Conservation (phyloP, 2,329 filamentous ascomycete species). For the Herpotrichia juniperi region DNA sequence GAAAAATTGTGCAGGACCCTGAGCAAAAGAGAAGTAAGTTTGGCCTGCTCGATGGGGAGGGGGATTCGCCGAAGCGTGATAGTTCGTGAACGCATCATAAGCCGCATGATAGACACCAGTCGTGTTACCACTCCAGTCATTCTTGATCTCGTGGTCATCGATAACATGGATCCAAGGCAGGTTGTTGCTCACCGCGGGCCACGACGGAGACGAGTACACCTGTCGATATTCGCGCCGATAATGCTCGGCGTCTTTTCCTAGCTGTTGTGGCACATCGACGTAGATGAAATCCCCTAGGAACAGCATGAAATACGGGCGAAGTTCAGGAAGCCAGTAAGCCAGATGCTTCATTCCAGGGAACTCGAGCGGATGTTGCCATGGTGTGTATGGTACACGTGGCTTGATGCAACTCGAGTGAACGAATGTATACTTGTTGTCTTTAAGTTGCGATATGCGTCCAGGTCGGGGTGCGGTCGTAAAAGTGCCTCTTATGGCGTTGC, state of each 20-base stretch:
- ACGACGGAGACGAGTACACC: slow-evolving; percentile 94
- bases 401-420: slow-evolving; percentile 93
- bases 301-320: slow-evolving; percentile 75
- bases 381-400: slow-evolving; percentile 86
- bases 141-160: slow-evolving; percentile 95
- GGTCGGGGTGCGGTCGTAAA: slow-evolving; percentile 78
- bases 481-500: slow-evolving; percentile 83
- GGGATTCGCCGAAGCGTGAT: slow-evolving; percentile 85
- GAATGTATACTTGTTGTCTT: slow-evolving; percentile 81
- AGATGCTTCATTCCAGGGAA: slow-evolving; percentile 82
- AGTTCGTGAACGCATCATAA: slow-evolving; percentile 83
- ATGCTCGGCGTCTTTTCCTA: slow-evolving; percentile 73
- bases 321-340: slow-evolving; percentile 70
- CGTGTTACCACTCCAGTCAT: slow-evolving; percentile 87
- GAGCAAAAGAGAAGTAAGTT: slow-evolving; percentile 87
- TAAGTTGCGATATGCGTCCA: slow-evolving; percentile 64
- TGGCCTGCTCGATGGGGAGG: slow-evolving; percentile 68
- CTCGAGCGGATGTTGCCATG: slow-evolving; percentile 79
- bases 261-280: slow-evolving; percentile 82
- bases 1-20: slow-evolving; percentile 93
- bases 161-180: slow-evolving; percentile 98
- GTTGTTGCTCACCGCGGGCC: slow-evolving; percentile 74
- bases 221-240: slow-evolving; percentile 93
- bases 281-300: slow-evolving; percentile 89
- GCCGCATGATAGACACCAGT: slow-evolving; percentile 81